Evolutionary conservation across 495 filamentous ascomycete genomes (phyloP), one percentile per base, ranked within the genome.

Genomic region (Zalerion maritima): DNA sequence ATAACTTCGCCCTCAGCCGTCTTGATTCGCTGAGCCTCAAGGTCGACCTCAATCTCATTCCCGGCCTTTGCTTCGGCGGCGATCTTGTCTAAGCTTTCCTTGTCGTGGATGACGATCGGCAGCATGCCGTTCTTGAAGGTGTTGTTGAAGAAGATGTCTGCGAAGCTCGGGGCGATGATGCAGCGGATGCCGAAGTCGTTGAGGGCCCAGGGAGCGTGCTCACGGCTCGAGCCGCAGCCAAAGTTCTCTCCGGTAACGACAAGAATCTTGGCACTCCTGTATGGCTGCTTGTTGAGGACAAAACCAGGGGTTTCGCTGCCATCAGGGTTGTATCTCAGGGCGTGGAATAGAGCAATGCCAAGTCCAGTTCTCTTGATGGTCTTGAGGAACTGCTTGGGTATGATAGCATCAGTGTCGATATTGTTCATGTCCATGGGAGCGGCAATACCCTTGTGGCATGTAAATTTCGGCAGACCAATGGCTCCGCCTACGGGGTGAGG

Each of bases 71-170:
- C 85, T 55, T 92, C 84, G 14, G 67, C 74, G 22, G 79, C 76
- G 37, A 97, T 75, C 40, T 58, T 62, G 6, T 74, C 62, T 3
- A 96, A 63, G 10, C 63, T 70, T 6, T 42, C 65, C 26, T 73
- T 48, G 50, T 86, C 69, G 19, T 64, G 58, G 50, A 97, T 79
- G 21, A 65, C 55, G 38, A 94, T 69, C 15, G 87, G 86, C 21
- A 97, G 68, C 89, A 97, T 97, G 56, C 87, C 89, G 60, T 97
- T 97, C 69, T 97, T 97, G 71, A 94, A 94, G 11, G 82, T 91
- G 62, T 97, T 97, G 70, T 94, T 97, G 73, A 85, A 92, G 71
- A 94, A 94, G 56, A 97, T 97, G 47, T 97, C 89, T 35, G 84
- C 87, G 45, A 80, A 97, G 10, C 75, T 81, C 7, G 85, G 82